phyloP scores from a whole-genome alignment of 805 yeast genomes.

The Cyberlindnera americana region DNA sequence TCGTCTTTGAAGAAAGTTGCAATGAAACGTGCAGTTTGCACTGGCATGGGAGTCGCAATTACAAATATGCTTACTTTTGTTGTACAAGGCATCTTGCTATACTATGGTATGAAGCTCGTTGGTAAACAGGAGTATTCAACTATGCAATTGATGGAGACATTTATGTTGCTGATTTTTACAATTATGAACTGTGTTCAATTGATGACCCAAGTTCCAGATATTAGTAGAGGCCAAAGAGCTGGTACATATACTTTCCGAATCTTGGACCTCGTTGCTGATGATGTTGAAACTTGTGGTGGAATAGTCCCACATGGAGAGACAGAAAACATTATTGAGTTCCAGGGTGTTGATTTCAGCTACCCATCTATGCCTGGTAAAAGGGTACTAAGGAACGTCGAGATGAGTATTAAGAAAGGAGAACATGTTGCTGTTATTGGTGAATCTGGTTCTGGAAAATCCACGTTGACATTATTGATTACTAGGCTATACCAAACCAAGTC shows the following conservation, averaged over 20 bases:
- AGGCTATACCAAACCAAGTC: conserved; percentile 45
- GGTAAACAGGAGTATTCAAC: conserved; percentile 52
- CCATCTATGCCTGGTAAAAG: conserved; percentile 30
- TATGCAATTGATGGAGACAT: conserved; percentile 60
- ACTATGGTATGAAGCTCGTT: conserved; percentile 75
- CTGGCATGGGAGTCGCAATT: conserved; percentile 67
- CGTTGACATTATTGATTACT: conserved; percentile 55
- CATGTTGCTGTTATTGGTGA: conserved; percentile 72
- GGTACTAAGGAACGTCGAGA: conserved; percentile 41
- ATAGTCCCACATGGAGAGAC: conserved; percentile 25
- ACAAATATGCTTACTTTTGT: conserved; percentile 50
- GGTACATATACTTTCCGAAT: conserved; percentile 50
- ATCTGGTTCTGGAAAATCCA: conserved; percentile 92
- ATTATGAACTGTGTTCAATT: conserved; percentile 58
- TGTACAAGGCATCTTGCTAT: conserved; percentile 71
- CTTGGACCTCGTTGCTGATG: conserved; percentile 32
- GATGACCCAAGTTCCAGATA: conserved; percentile 68
- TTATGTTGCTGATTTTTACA: conserved; percentile 71
- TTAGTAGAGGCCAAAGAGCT: conserved; percentile 76
- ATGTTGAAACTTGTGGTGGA: conserved; percentile 37
- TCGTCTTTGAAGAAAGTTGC: conserved; percentile 38
- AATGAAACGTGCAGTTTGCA: conserved; percentile 46
- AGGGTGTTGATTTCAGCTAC: conserved; percentile 48
- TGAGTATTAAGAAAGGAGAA: conserved; percentile 43
- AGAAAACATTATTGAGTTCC: conserved; percentile 35